Conservation (phyloP, 345 rosid species). For the Nephelium lappaceum region DNA sequence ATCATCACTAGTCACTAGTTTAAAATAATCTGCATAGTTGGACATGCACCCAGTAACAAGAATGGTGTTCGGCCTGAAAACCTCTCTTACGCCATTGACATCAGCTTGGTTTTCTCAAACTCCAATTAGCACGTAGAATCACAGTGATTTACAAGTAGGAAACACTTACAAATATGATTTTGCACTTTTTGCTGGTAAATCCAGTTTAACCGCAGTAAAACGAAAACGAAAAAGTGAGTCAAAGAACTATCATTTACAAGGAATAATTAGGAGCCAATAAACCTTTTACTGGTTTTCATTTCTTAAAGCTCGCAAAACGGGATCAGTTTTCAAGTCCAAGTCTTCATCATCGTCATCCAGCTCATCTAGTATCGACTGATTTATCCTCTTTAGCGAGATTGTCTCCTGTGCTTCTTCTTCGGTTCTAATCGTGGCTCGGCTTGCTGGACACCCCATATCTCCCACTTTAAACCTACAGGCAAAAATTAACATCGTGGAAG, state of each 20-base stretch:
- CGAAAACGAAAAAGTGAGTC: background rate
- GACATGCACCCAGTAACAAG: no score
- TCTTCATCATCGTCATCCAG: constrained; percentile 56
- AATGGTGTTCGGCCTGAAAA: background rate
- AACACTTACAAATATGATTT: background rate
- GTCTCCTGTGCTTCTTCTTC: constrained; percentile 86
- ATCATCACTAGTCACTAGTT: no score
- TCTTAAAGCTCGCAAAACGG: constrained; percentile 51
- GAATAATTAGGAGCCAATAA: background rate
- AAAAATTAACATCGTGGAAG: background rate
- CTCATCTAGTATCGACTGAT: constrained; percentile 65
- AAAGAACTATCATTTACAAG: constrained; percentile 24
- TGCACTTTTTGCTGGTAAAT: background rate
- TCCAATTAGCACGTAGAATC: background rate
- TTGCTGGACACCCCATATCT: constrained; percentile 73
- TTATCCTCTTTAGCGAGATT: constrained; percentile 73
- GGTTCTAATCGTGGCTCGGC: constrained; percentile 82
- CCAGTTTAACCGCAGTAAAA: background rate
- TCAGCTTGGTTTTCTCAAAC: background rate
- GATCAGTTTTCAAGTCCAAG: constrained; percentile 57
- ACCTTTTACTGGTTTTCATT: constrained; percentile 40
- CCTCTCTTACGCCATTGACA: background rate
- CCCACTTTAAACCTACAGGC: constrained; percentile 73
- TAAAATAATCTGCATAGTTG: no score
- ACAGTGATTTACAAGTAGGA: constrained; percentile 1